These are phyloP conservation scores for barrel medic (Medicago truncatula) DNA, from an alignment of 306 rosid species.

Conservation along the genomic window MtrunA17r5.0-ANR NC_053045.1:53629001-53629500, in stretches of 20 bases:
- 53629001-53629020: neutral
- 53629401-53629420: neutral
- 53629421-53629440: constrained; percentile 14
- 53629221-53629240: constrained; percentile 49
- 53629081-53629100: constrained; percentile 21
- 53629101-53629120: constrained; percentile 18
- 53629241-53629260: constrained; percentile 51
- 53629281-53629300: constrained; percentile 59
- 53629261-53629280: constrained; percentile 49
- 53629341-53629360: constrained; percentile 49
- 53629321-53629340: constrained; percentile 16
- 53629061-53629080: constrained; percentile 71
- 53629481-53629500: constrained; percentile 9
- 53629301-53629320: neutral
- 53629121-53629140: constrained; percentile 46
- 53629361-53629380: constrained; percentile 43
- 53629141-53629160: neutral
- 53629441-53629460: neutral
- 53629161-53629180: constrained; percentile 33
- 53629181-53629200: constrained; percentile 54
- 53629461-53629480: no score
- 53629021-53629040: constrained; percentile 50
- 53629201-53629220: constrained; percentile 42
- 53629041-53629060: constrained; percentile 60
- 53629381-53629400: constrained; percentile 57